phyloP scores from a whole-genome alignment of 345 rosid genomes.

The Syzygium jambos region DNA sequence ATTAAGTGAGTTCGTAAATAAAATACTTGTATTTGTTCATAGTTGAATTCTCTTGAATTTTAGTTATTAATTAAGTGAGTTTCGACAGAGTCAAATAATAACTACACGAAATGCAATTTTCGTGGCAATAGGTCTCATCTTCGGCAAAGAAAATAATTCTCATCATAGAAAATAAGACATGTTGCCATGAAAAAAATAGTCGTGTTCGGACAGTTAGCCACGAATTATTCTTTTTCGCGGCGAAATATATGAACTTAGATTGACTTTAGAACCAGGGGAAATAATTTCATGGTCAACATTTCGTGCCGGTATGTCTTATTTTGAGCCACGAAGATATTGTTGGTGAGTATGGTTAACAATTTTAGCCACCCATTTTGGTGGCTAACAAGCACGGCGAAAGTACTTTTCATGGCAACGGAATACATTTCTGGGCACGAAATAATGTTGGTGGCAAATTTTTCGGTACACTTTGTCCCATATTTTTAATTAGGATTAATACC shows the following conservation, averaged over 20 bases:
- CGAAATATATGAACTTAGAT: neutral
- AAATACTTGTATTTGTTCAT: neutral
- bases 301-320: neutral
- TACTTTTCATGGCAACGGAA: neutral
- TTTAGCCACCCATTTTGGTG: neutral
- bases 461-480: neutral
- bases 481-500: neutral
- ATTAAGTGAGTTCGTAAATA: neutral
- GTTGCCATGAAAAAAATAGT: neutral
- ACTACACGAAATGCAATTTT: neutral
- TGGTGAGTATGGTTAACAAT: too few relatives aligned
- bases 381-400: neutral
- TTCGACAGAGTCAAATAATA: neutral
- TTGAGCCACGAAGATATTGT: too few relatives aligned
- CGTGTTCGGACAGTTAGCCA: neutral
- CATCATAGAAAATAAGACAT: neutral
- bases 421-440: neutral
- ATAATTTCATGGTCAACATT: neutral
- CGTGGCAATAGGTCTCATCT: neutral
- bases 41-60: neutral
- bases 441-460: neutral
- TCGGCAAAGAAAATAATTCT: neutral
- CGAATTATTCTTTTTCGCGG: neutral
- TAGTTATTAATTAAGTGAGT: neutral
- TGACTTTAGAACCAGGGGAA: neutral